phyloP scores from a whole-genome alignment of 129 eudicot species.

The Dittrichia graveolens region DNA sequence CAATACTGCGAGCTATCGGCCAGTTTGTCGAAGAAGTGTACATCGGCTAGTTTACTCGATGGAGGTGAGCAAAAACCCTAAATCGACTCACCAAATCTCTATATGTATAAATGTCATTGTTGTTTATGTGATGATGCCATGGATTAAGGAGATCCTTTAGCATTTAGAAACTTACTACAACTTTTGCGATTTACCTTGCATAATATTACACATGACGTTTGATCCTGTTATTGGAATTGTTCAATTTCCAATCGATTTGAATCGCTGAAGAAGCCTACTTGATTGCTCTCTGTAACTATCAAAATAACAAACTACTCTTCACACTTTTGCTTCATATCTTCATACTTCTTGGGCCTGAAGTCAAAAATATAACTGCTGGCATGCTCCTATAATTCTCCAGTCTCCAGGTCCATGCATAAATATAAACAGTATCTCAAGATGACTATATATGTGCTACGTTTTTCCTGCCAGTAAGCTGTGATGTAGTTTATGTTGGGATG shows the following conservation, averaged over 20 bases:
- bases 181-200: background rate
- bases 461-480: background rate
- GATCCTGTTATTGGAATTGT: background rate
- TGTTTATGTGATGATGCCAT: constrained; percentile 2
- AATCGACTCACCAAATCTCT: background rate
- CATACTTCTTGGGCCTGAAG: background rate
- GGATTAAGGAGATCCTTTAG: background rate
- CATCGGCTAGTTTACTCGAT: constrained; percentile 52
- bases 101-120: background rate
- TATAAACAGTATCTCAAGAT: no score
- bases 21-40: constrained; percentile 59
- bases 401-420: no score
- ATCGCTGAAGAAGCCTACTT: background rate
- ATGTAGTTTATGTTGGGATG: constrained; percentile 13
- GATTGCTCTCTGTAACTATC: background rate
- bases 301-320: background rate
- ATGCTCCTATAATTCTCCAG: background rate
- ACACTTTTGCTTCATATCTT: background rate
- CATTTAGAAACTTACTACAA: background rate
- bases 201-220: background rate
- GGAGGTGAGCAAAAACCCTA: constrained; percentile 52
- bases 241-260: background rate
- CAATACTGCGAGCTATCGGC: constrained; percentile 78
- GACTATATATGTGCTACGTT: no score
- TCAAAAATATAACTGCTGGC: background rate